Conservation (phyloP, 305 asterid genomes). For the Fraxinus dipetala region DNA sequence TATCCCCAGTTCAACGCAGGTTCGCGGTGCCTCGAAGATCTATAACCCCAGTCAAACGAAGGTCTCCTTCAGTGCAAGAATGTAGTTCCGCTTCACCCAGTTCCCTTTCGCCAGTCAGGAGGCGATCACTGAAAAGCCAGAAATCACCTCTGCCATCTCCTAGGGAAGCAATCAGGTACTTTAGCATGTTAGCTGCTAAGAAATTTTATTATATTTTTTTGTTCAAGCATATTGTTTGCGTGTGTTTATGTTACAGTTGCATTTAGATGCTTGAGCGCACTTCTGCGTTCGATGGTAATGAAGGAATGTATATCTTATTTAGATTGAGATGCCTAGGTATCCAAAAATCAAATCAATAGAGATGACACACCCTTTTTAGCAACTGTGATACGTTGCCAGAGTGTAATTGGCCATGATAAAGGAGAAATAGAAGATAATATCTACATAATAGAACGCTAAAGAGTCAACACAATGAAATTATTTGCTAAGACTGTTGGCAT, state of each 20-base stretch:
- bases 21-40: slow-evolving; percentile 50
- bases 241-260: slow-evolving; percentile 11
- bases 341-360: neutral
- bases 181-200: slow-evolving; percentile 11
- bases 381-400: neutral
- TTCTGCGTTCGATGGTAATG: neutral
- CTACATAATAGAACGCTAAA: neutral
- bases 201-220: neutral
- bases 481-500: neutral
- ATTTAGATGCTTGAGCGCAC: slow-evolving; percentile 10
- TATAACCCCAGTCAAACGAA: slow-evolving; percentile 38
- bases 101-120: slow-evolving; percentile 49
- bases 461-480: neutral
- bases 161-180: slow-evolving; percentile 49
- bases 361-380: neutral
- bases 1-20: slow-evolving; percentile 51
- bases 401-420: neutral
- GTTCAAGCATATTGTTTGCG: slow-evolving; percentile 1
- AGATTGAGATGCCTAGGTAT: slow-evolving; percentile 18
- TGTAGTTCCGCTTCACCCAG: slow-evolving; percentile 55
- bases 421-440: neutral
- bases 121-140: slow-evolving; percentile 39
- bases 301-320: slow-evolving; percentile 1
- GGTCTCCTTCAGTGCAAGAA: slow-evolving; percentile 48
- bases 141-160: slow-evolving; percentile 60